phyloP scores from a whole-genome alignment of 148 eudicot genomes.

The Agrostemma githago region DNA sequence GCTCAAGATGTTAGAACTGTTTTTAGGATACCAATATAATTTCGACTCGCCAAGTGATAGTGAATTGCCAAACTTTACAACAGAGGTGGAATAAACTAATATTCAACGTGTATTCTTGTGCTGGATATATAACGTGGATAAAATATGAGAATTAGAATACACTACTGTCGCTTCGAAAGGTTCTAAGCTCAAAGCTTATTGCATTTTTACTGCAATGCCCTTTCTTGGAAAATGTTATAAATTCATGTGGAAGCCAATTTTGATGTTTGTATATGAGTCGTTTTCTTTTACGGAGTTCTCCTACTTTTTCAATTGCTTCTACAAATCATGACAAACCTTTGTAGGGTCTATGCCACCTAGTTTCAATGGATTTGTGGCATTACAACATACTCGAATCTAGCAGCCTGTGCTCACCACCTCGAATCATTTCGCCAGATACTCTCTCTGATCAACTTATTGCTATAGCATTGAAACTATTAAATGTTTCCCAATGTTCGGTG shows the following conservation, averaged over 20 bases:
- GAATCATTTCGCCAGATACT: neutral
- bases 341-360: neutral
- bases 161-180: neutral
- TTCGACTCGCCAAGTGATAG: neutral
- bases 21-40: neutral
- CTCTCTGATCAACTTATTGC: neutral
- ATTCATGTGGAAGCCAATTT: neutral
- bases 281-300: neutral
- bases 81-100: neutral
- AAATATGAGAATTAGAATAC: too few relatives aligned
- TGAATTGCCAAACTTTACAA: neutral
- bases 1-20: neutral
- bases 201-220: neutral
- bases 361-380: too few relatives aligned
- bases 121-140: neutral
- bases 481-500: neutral
- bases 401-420: neutral
- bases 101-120: neutral
- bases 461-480: neutral
- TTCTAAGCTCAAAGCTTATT: neutral
- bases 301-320: neutral
- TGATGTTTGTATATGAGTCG: neutral
- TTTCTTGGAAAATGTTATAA: neutral
- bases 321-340: too few relatives aligned
- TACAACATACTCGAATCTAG: too few relatives aligned